A percentile compares a stretch with the other conserved stretches of the same genome.
Conservation (phyloP, 1,284 basidiomycete species). For the Rhodotorula sp. region DNA sequence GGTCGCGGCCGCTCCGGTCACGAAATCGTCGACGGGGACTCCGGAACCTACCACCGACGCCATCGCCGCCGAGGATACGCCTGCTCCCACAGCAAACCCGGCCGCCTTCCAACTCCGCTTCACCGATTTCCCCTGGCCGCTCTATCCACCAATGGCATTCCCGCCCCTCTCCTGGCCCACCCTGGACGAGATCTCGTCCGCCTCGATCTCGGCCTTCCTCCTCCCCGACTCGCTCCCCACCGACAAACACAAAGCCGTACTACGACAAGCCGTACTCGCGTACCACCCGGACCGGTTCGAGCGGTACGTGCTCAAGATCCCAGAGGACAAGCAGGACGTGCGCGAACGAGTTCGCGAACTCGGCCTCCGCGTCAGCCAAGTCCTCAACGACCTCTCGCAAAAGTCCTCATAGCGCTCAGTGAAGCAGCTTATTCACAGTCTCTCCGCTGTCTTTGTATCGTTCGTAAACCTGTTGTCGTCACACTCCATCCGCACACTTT, state of each 20-base stretch:
- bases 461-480: constrained; percentile 2
- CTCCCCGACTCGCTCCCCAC: constrained; percentile 11
- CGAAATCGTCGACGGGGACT: neutral
- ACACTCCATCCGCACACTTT: neutral
- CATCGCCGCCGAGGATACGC: neutral
- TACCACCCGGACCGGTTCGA: constrained; percentile 41
- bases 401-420: neutral
- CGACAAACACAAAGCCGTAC: constrained; percentile 11
- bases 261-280: constrained; percentile 31
- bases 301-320: constrained; percentile 19
- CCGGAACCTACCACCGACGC: neutral
- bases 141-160: constrained; percentile 33
- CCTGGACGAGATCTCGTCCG: constrained; percentile 16
- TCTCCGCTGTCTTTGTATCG: no score
- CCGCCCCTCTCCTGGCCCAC: constrained; percentile 47
- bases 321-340: constrained; percentile 27
- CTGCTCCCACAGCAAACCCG: constrained; percentile 2
- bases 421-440: neutral
- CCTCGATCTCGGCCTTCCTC: constrained; percentile 29
- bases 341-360: constrained; percentile 29
- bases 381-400: constrained; percentile 37
- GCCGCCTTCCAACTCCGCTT: constrained; percentile 22
- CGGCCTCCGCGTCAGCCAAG: constrained; percentile 30
- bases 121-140: constrained; percentile 39
- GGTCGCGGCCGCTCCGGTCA: constrained; percentile 4